Evolutionary conservation across 768 basidiomycete species (phyloP).

Genomic region (Sarcomyxa edulis): DNA sequence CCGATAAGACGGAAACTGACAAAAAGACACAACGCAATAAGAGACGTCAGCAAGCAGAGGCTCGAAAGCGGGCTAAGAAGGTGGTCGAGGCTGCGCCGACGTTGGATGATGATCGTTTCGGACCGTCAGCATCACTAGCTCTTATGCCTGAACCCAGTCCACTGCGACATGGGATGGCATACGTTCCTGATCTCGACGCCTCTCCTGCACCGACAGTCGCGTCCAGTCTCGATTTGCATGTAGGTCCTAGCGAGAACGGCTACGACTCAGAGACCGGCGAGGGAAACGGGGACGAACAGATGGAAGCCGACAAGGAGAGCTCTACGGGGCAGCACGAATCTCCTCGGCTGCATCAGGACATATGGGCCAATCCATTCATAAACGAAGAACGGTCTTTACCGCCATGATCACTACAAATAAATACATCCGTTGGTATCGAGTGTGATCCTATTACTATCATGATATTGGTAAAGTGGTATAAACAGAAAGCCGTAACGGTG

Average conservation of each 20-base stretch:
- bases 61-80: constrained; percentile 44
- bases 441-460: neutral
- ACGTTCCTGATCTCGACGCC: constrained; percentile 23
- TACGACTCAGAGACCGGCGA: constrained; percentile 49
- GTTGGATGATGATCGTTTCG: constrained; percentile 17
- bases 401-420: too few species aligned
- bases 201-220: constrained; percentile 49
- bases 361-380: neutral
- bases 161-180: constrained; percentile 38
- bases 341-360: neutral
- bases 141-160: too few species aligned
- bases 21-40: constrained; percentile 43
- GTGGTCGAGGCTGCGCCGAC: constrained; percentile 17
- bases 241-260: constrained; percentile 38
- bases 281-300: constrained; percentile 14
- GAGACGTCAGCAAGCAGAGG: constrained; percentile 47
- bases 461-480: neutral
- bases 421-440: too few species aligned
- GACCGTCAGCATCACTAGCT: too few species aligned
- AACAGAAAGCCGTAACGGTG: neutral
- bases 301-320: constrained; percentile 5
- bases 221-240: constrained; percentile 44
- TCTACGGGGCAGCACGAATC: neutral
- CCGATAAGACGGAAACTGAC: constrained; percentile 39
- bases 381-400: too few species aligned